These are phyloP conservation scores for Delonix regia DNA, from an alignment of 306 rosid species.

Conservation along the genomic window DNA sequence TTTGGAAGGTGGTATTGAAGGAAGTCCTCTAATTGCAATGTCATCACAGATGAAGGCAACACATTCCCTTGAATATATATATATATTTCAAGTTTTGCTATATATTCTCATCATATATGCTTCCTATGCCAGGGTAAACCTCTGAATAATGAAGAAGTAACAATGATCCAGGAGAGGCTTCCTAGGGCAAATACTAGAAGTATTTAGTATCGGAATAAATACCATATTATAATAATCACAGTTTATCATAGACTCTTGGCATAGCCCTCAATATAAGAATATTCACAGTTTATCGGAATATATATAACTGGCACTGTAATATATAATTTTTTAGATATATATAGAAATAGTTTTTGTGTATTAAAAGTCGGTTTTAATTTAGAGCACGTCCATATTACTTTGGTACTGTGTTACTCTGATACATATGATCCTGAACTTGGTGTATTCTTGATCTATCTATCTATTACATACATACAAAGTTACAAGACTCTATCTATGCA, in stretches of 20 bases:
- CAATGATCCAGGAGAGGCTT: constrained; percentile 57
- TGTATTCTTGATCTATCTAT: background rate
- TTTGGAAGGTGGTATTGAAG: background rate
- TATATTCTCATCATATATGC: background rate
- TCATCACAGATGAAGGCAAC: background rate
- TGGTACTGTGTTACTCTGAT: background rate
- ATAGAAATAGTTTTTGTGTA: background rate
- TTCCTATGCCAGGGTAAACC: constrained; percentile 10
- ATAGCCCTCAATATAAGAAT: background rate
- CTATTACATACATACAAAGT: background rate
- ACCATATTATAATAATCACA: background rate
- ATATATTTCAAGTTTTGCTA: background rate
- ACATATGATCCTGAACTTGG: background rate
- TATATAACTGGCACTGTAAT: background rate
- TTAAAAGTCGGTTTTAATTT: background rate
- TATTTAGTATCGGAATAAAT: too few species aligned
- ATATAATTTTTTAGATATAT: background rate
- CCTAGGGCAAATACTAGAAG: constrained; percentile 49
- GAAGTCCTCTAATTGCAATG: background rate
- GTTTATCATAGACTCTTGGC: background rate
- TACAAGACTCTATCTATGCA: background rate
- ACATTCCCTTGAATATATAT: background rate
- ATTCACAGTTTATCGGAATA: background rate
- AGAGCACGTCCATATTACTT: background rate
- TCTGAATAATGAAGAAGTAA: constrained; percentile 30